Conservation (phyloP, 2,329 filamentous ascomycete species). For the Aureobasidium mangrovei region DNA sequence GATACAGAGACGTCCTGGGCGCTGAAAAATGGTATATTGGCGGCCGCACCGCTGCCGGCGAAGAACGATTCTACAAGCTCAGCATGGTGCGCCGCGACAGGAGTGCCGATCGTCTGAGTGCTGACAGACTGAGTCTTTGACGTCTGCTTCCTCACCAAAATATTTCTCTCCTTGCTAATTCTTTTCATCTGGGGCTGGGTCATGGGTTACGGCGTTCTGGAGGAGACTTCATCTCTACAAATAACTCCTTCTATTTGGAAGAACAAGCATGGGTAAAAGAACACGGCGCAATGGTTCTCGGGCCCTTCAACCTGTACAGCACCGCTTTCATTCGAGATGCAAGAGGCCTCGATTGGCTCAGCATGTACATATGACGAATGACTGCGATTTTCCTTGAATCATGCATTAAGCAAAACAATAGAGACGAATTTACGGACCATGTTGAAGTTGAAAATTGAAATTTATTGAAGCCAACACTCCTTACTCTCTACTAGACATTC, state of each 20-base stretch:
- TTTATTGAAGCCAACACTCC: not conserved
- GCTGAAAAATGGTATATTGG: constrained; percentile 78
- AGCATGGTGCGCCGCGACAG: constrained; percentile 64
- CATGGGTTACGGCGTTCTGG: not conserved
- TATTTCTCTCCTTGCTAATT: not conserved
- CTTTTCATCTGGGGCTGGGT: not conserved
- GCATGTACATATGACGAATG: constrained; percentile 9
- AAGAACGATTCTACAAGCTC: constrained; percentile 73
- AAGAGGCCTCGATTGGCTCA: not conserved
- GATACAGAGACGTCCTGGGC: constrained; percentile 63
- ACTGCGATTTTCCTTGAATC: not conserved
- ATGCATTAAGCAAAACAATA: constrained; percentile 6
- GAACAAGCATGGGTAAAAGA: not conserved
- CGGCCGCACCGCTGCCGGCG: constrained; percentile 64
- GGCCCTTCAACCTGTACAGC: constrained; percentile 2
- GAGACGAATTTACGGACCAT: constrained; percentile 6
- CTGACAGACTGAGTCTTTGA: constrained; percentile 68
- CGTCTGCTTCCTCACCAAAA: not conserved
- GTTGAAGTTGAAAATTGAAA: not conserved
- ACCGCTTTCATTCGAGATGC: constrained; percentile 4
- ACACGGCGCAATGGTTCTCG: not conserved
- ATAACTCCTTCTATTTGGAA: no score
- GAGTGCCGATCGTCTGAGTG: constrained; percentile 65
- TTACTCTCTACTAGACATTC: not conserved
- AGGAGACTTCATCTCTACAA: not conserved